Base-by-base conservation (phyloP, 2,329 filamentous ascomycete genomes). In the Cordyceps fumosorosea region DNA sequence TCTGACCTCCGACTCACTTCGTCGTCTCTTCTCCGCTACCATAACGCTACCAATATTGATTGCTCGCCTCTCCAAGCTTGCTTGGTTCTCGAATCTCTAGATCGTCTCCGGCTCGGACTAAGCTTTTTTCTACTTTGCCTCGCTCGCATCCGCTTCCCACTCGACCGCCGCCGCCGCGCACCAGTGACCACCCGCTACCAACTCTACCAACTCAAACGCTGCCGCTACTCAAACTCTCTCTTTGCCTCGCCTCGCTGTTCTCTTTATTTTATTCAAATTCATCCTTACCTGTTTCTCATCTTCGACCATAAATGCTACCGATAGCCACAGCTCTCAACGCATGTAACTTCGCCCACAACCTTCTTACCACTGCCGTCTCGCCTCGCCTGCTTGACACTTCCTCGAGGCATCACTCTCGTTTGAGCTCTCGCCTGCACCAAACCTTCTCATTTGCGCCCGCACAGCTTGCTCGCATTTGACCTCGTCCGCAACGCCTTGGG, bases 161-260 rank as follows among this genome's bases (percentile, higher is more conserved):
- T 50, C 12, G 16, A 7, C 8, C 44, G 4, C 29, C 34, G 44
- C n/a, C 11, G 11, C 12, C 3, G 34, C 32, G 56, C 32, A 18
- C 29, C 44, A 48, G 29, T 50, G 18, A 55, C 29, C 40, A 55
- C 50, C 14, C 40, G 40, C 50, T 7, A 5, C 11, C 24, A 18
- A n/a, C 22, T n/a, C 26, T n/a, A 44, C 26, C 26, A 45, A n/a
- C 54, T 12, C 18, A 29, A n/a, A 40, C 18, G 34, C 18, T 34
- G 40, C 51, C 29, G 56, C 20, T 29, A 34, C 57, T 10, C 56
- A 52, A 44, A 53, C 45, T 40, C 40, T 32, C 29, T 52, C 56
- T 56, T 56, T 44, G 47, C 52, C 60, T 58, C 45, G 44, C 32
- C 40, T 60, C 64, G 55, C 56, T 53, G 58, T 29, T 57, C 32